Evolutionary conservation across 2,329 filamentous ascomycete genomes (phyloP), one percentile per base, ranked within the genome.

Genomic region (Corynespora cassiicola): DNA sequence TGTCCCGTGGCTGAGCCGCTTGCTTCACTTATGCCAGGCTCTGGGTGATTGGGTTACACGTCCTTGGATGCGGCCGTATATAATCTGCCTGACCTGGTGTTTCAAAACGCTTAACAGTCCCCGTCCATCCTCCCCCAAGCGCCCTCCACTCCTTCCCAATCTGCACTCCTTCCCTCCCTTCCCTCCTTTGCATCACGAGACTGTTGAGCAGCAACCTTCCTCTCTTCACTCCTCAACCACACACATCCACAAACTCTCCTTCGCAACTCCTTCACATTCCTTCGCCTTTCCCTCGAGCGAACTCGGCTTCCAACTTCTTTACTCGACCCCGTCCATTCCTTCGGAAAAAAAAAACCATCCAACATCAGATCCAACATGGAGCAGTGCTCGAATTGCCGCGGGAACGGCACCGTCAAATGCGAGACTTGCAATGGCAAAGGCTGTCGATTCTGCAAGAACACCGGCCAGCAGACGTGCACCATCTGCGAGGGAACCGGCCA

Each of bases 401-500:
- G 63, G 36, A 58, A 64, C 31, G 63, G 63, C 17, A 56, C 53
- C 7, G 48, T 52, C 34, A 66, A 63, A 38, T 66, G 63, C 50
- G 61, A 65, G 28, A 45, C 39, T n/a, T 66, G 63, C 49, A 56
- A 58, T 34, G 63, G 63, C 36, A 50, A 31, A 10, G 56, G 56
- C 39, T 63, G 60, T 37, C 31, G 30, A 15, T 39, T 50, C 15
- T 66, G 63, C 56, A 65, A 65, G 39, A 41, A 54, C 24, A 41
- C 50, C 4, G 63, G 59, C 32, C 51, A 38, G 16, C 39, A 52
- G 24, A 63, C 55, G 26, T 66, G 63, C 42, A 48, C 56, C 39
- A 49, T 61, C 15, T 66, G 63, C 40, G 63, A 66, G 36, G 63
- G 63, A 49, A 44, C 58, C 31, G 63, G 63, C 36, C 56, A 52